Evolutionary conservation across 257 asterid genomes (phyloP), one percentile per base, ranked within the genome.

Genomic region (Petunia secreta): DNA sequence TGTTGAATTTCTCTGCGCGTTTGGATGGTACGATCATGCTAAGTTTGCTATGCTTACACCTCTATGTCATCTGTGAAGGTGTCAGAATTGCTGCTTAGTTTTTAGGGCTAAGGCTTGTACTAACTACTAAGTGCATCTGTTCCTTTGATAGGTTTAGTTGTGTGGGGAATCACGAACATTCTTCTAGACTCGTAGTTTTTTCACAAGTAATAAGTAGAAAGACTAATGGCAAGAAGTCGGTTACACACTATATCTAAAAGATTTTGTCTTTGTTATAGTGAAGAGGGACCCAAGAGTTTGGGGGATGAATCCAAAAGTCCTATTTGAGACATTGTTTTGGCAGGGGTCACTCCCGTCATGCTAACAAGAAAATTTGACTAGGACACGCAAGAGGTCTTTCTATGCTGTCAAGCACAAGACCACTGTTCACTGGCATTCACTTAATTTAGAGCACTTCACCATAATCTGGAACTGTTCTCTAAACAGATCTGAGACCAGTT

Each of bases 401-500:
- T 59, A 66, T 7, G 36, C 54, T 66, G 37, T 66, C 75, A 66
- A 25, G 25, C 25, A 25, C 25, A 25, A 66, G 75, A 66, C 54
- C 54, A 11, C 46, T 15, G 6, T 66, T 41, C 8, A 1, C 4
- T 67, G 75, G 75, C 8, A 15, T 67, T 67, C 6, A 67, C 75
- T 67, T 67, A 37, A 55, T 55, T 55, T 14, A 43, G 38, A 16
- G n/a, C 14, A 62, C 7, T 34, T 10, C 15, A 34, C n/a, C 11
- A 67, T 41, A 67, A 67, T 4, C 40, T 55, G n/a, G 38, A n/a
- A 67, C n/a, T 43, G n/a, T 43, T 44, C 16, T 15, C 39, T 67
- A 44, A 67, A 67, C 57, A 67, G 39, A 67, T 43, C 8, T 52
- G n/a, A 67, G 75, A 67, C 38, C 25, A 67, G 75, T 67, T 67